phyloP scores from a whole-genome alignment of 352 stramenopile species.

The Halophytophthora batemanensis region DNA sequence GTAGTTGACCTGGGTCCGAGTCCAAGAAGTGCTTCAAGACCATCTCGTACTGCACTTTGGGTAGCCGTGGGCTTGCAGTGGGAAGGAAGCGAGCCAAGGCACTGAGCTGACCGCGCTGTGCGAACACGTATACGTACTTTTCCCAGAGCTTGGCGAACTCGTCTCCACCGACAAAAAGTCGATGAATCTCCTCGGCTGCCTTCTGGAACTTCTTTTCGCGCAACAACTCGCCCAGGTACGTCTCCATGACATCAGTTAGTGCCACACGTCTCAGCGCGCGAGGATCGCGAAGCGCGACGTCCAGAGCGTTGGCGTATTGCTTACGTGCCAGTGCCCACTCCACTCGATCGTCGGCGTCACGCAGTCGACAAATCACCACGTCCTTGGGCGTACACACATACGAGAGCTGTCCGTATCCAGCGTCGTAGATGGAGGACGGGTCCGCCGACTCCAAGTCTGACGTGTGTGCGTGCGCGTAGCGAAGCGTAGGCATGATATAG shows the following conservation, averaged over 20 bases:
- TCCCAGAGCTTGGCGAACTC: constrained; percentile 72
- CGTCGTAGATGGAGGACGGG: constrained; percentile 59
- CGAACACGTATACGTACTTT: constrained; percentile 88
- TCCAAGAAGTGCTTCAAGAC: constrained; percentile 83
- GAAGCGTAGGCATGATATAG: constrained; percentile 79
- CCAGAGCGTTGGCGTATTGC: constrained; percentile 55
- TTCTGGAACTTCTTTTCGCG: constrained; percentile 71
- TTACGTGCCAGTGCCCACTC: constrained; percentile 62
- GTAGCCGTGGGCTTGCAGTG: constrained; percentile 65
- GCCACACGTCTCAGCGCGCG: constrained; percentile 48
- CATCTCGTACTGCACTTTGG: constrained; percentile 80
- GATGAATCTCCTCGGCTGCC: constrained; percentile 70
- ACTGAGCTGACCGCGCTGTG: constrained; percentile 67
- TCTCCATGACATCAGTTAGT: constrained; percentile 70
- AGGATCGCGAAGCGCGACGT: constrained; percentile 60
- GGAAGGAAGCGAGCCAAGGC: constrained; percentile 72
- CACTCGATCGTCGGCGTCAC: constrained; percentile 77
- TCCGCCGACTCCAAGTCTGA: constrained; percentile 19
- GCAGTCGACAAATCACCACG: constrained; percentile 78
- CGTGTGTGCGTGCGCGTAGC: constrained; percentile 36
- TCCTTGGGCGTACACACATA: constrained; percentile 86
- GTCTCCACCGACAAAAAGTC: constrained; percentile 55
- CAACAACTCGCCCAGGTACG: constrained; percentile 70
- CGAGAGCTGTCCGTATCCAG: constrained; percentile 54
- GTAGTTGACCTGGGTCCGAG: constrained; percentile 67